Evolutionary conservation across 2,329 filamentous ascomycete species (phyloP).

Genomic region (Simplicillium sp.): DNA sequence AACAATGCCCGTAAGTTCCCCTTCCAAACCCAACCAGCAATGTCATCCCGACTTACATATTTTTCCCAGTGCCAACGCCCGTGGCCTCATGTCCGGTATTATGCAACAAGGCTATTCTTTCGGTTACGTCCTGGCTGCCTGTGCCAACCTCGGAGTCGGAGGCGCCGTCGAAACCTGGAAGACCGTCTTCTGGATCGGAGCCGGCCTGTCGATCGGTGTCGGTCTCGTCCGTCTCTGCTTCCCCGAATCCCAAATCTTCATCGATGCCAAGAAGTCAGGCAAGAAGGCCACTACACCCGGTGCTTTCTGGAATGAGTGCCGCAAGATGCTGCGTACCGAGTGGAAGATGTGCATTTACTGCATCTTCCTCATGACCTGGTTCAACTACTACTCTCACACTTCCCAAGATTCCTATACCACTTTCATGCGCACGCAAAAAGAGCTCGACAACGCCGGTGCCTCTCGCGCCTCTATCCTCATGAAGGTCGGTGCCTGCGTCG

Average conservation of each 20-base stretch:
- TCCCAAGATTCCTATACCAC: conserved; percentile 76
- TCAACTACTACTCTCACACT: conserved; percentile 68
- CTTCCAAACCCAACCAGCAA: background rate
- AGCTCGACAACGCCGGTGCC: conserved; percentile 52
- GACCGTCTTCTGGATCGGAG: conserved; percentile 64
- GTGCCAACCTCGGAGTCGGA: conserved; percentile 64
- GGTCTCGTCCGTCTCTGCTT: conserved; percentile 59
- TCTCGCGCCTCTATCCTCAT: conserved; percentile 72
- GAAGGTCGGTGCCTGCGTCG: conserved; percentile 69
- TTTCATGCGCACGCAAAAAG: conserved; percentile 67
- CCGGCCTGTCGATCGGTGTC: conserved; percentile 58
- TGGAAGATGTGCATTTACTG: conserved; percentile 75
- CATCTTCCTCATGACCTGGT: conserved; percentile 69
- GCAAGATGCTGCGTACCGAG: conserved; percentile 56
- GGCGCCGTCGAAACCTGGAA: conserved; percentile 58
- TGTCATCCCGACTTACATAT: conserved; percentile 6
- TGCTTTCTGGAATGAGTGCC: conserved; percentile 61
- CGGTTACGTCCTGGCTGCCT: conserved; percentile 71
- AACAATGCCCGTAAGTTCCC: conserved; percentile 53
- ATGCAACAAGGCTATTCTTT: conserved; percentile 75
- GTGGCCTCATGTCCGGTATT: conserved; percentile 75
- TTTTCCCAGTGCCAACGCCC: conserved; percentile 47
- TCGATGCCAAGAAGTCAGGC: conserved; percentile 55
- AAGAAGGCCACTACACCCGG: conserved; percentile 34
- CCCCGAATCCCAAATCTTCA: conserved; percentile 67